Evolutionary conservation across 169 alveolate species (phyloP).

Genomic region (Plasmodium coatneyi): DNA sequence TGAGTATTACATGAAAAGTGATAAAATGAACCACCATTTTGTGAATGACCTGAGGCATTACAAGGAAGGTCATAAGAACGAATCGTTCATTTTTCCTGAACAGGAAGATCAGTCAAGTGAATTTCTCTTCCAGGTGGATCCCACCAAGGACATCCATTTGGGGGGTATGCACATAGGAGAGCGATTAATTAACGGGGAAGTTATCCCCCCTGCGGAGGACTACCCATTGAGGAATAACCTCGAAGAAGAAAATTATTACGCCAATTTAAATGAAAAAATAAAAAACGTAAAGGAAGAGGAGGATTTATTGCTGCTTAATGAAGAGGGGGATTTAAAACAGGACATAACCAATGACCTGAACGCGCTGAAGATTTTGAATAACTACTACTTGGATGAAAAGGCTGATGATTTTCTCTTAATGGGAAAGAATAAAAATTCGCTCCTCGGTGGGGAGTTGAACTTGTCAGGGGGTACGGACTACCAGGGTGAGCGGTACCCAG

Average conservation of each 20-base stretch:
- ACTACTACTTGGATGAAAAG: conserved; percentile 30
- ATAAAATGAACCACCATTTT: not conserved
- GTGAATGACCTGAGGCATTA: not conserved
- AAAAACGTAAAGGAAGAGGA: not conserved
- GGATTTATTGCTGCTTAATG: not conserved
- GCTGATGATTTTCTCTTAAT: conserved; percentile 4
- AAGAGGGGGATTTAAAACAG: conserved; percentile 10
- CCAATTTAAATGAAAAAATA: conserved; percentile 14
- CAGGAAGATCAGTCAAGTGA: not conserved
- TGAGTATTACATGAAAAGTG: not conserved
- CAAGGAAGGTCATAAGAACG: not conserved
- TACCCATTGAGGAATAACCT: conserved; percentile 4
- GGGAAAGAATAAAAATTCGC: not conserved
- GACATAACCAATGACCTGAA: conserved; percentile 13
- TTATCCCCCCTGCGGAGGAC: conserved; percentile 2
- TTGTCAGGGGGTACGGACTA: not conserved
- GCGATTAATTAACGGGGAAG: not conserved
- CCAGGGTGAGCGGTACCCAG: not conserved
- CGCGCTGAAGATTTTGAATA: conserved; percentile 39
- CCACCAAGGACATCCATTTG: not conserved
- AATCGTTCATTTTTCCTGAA: not conserved
- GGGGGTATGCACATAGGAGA: not conserved
- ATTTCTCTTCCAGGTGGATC: not conserved
- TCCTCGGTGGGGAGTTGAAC: not conserved
- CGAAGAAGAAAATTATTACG: conserved; percentile 20